phyloP scores from a whole-genome alignment of 1,284 basidiomycete species.

The Singerocomus inundabilis region DNA sequence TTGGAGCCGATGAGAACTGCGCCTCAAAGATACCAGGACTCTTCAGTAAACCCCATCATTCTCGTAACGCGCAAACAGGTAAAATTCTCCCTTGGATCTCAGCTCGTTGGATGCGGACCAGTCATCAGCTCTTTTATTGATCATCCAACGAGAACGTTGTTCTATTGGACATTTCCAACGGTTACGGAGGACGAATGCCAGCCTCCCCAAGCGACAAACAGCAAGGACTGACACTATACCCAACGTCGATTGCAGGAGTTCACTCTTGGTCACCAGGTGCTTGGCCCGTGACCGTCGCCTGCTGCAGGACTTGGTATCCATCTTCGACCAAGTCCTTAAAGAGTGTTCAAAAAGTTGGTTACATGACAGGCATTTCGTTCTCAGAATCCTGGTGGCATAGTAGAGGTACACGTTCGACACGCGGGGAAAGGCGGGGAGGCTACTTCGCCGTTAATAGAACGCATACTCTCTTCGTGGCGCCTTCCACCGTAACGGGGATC shows the following conservation, averaged over 20 bases:
- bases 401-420: not conserved
- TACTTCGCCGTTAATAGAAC: no score
- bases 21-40: no score
- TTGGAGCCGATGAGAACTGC: no score
- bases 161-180: no score
- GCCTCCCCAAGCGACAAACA: no score
- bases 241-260: not conserved
- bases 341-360: not conserved
- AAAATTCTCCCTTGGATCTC: conserved; percentile 32
- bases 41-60: not conserved
- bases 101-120: conserved; percentile 37
- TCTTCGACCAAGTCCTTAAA: not conserved
- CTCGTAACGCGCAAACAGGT: not conserved
- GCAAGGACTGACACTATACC: not conserved
- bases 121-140: no score
- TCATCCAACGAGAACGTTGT: no score
- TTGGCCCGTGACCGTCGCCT: not conserved
- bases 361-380: not conserved
- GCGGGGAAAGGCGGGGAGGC: not conserved
- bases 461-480: no score
- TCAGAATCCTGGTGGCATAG: not conserved
- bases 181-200: no score
- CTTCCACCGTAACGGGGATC: no score
- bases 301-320: not conserved
- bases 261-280: not conserved